Evolutionary conservation across 2,329 filamentous ascomycete species (phyloP).

Genomic region (Penicillium sp.): DNA sequence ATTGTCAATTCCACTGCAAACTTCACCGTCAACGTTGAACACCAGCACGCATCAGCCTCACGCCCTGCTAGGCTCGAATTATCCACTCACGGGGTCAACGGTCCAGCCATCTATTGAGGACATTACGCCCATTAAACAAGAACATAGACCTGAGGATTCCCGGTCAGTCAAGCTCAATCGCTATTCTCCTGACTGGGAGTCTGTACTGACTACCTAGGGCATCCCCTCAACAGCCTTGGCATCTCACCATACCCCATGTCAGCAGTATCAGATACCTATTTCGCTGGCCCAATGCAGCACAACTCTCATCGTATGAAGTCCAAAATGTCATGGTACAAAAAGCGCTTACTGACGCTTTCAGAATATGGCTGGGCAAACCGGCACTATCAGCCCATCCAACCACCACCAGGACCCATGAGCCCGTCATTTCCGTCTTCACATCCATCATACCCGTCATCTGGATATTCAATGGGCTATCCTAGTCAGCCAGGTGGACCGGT

Average conservation of each 20-base stretch:
- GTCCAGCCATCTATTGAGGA: conserved; percentile 9
- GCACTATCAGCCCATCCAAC: conserved; percentile 30
- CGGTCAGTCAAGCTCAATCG: conserved; percentile 10
- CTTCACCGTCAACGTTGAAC: conserved; percentile 12
- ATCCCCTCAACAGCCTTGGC: conserved; percentile 15
- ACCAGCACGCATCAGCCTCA: conserved; percentile 7
- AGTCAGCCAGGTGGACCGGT: conserved; percentile 23
- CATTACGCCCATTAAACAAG: conserved; percentile 6
- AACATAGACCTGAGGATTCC: conserved; percentile 6
- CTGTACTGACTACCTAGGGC: conserved; percentile 3
- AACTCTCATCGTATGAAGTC: conserved; percentile 30
- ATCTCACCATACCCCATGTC: conserved; percentile 24
- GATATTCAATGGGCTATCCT: conserved; percentile 29
- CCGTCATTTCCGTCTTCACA: conserved; percentile 29
- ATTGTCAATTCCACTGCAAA: conserved; percentile 9
- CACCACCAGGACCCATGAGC: conserved; percentile 29
- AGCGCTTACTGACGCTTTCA: conserved; percentile 20
- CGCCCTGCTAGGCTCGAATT: conserved; percentile 7
- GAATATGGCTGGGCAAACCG: conserved; percentile 35
- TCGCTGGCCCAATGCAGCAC: conserved; percentile 31
- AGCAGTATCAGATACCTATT: conserved; percentile 23
- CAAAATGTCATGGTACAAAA: not conserved
- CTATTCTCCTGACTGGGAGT: not conserved
- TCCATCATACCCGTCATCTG: conserved; percentile 21
- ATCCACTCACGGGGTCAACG: conserved; percentile 5